Percentiles rank a stretch among this genome's conserved stretches.
Evolutionary conservation across 495 filamentous ascomycete genomes (phyloP).

Genomic region (Penicillium mononematosum): DNA sequence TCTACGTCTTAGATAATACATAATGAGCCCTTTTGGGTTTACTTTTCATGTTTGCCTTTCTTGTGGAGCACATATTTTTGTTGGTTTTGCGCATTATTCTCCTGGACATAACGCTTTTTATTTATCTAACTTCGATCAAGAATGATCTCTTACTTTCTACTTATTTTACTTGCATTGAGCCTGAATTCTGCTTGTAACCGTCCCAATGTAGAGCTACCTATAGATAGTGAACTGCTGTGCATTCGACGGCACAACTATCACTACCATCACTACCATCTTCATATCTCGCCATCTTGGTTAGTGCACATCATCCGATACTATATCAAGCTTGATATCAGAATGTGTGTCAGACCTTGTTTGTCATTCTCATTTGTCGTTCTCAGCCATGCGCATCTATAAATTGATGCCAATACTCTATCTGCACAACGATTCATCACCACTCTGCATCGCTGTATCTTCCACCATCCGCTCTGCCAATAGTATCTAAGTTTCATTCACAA

Average conservation of each 20-base stretch:
- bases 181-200: too few relatives aligned
- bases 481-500: background rate
- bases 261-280: background rate
- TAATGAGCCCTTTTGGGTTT: constrained; percentile 17
- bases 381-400: background rate
- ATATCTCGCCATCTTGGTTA: background rate
- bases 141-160: constrained; percentile 6
- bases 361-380: background rate
- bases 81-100: constrained; percentile 14
- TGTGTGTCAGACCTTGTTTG: background rate
- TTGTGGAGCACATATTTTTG: constrained; percentile 3
- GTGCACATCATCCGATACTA: background rate
- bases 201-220: background rate
- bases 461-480: background rate
- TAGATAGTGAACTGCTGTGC: background rate
- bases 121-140: constrained; percentile 8
- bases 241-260: background rate
- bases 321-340: background rate
- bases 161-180: background rate
- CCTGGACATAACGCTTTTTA: constrained; percentile 27
- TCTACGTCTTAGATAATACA: constrained; percentile 33
- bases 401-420: background rate
- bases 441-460: background rate
- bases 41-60: constrained; percentile 17
- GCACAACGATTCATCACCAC: background rate